Base-by-base conservation (phyloP, 2,329 filamentous ascomycete species). In the Arthrobotrys entomopaga region DNA sequence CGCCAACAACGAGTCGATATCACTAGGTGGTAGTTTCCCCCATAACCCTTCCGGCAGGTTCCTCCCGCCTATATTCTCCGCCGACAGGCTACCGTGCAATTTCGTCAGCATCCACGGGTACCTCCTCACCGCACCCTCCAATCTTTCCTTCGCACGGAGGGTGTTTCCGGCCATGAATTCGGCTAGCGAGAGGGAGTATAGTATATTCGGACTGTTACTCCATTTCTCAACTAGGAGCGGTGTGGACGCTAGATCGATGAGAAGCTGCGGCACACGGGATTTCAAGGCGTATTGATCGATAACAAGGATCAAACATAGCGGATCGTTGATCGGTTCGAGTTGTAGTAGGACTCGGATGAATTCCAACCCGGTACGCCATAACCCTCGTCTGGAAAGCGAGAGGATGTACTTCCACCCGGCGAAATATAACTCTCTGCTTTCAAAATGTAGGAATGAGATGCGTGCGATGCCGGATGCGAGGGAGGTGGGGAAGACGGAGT, bases 341-440 rank as follows among this genome's bases (percentile, higher is more conserved):
- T 89, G 87, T 29, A 96, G 85, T 8, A 97, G 84, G 4, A 98
- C 83, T 82, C 95, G 97, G 5, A 91, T 87, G 93, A 95, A 99
- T 81, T 98, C 95, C 54, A 96, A 88, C 0, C 93, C 92, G 0
- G 95, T 98, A 53, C 93, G 87, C 85, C 92, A 97, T 0, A 94
- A 97, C n/a, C 93, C 93, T 78, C 96, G 94, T 82, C 92, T 89
- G 15, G 92, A 86, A 20, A 99, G 84, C 77, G 92, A 95, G 78
- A 87, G 88, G 78, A 98, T 90, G 79, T 97, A 97, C 77, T 93
- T 89, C 84, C 93, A 96, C 7, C 89, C 91, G 0, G 92, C 91
- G 40, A 98, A 87, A 89, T 91, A 97, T 76, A 99, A 89, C 81
- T 98, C 94, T 49, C 95, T 87, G 81, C 98, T 98, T 81, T 96